These are phyloP conservation scores for Verticillium zaregamsianum DNA, from an alignment of 2,329 filamentous ascomycete genomes.

Conservation along the genomic window DNA sequence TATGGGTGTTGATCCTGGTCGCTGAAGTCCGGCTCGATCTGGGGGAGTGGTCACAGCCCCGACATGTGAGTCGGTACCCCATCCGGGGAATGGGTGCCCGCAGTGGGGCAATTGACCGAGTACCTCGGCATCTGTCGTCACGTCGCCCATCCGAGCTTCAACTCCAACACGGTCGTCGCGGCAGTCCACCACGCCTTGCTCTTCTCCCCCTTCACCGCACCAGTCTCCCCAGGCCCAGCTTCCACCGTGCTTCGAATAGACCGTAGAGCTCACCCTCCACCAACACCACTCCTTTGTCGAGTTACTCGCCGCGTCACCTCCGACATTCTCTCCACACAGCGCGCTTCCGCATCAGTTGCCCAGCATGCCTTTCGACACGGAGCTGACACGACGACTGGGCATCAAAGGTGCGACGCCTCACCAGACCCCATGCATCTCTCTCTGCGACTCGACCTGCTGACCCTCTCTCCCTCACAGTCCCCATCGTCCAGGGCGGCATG, in stretches of 20 bases:
- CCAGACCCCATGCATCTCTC: neutral
- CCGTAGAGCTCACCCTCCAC: no score
- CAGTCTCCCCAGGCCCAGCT: neutral
- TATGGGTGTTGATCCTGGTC: neutral
- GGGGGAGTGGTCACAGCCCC: neutral
- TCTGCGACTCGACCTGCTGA: neutral
- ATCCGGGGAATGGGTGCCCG: neutral
- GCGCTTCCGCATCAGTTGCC: neutral
- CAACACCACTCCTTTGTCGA: no score
- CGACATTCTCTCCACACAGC: neutral
- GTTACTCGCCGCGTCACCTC: no score
- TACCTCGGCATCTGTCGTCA: neutral
- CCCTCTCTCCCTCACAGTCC: slow-evolving; percentile 46
- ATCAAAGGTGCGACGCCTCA: slow-evolving; percentile 36
- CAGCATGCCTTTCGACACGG: slow-evolving; percentile 54
- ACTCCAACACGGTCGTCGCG: neutral
- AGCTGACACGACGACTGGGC: slow-evolving; percentile 53
- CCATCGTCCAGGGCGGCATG: slow-evolving; percentile 83
- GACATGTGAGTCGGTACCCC: neutral
- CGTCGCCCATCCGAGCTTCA: neutral
- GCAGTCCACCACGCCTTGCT: neutral
- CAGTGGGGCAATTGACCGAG: neutral
- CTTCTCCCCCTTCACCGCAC: neutral
- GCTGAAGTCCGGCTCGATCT: no score
- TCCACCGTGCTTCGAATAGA: neutral